These are phyloP conservation scores for Zoysia matrella DNA, from an alignment of 202 grass and related monocot genomes.

Conservation along the genomic window DNA sequence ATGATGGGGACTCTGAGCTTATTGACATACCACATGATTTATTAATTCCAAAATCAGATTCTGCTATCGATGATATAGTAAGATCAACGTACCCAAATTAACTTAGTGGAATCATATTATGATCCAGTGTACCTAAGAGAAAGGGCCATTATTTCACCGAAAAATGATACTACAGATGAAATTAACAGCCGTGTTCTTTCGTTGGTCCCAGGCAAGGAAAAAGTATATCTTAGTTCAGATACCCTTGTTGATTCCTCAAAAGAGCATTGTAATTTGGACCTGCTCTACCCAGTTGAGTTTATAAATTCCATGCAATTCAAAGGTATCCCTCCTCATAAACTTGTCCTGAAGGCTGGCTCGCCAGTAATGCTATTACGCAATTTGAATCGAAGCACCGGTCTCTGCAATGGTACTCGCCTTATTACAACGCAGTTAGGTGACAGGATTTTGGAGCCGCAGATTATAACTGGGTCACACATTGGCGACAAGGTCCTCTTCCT, in stretches of 20 bases:
- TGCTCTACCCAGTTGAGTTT: neutral
- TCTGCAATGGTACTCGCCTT: neutral
- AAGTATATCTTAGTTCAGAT: neutral
- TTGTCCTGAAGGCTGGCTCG: neutral
- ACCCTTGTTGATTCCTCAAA: neutral
- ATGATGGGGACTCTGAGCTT: no score
- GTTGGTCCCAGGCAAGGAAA: neutral
- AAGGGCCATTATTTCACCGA: no score
- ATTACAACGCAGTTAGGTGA: accelerated
- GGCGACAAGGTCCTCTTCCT: neutral
- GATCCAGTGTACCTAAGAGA: no score
- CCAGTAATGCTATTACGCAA: neutral
- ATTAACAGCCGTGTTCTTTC: no score
- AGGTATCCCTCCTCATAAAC: neutral
- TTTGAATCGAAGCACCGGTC: neutral
- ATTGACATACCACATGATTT: no score
- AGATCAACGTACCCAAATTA: no score
- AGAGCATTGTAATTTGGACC: accelerated
- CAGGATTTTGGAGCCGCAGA: accelerated
- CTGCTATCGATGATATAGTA: no score
- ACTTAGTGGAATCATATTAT: no score
- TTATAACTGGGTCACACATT: neutral
- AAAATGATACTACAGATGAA: no score
- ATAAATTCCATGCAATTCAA: neutral
- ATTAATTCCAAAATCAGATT: no score